Percentiles rank a stretch among this genome's conserved stretches.
Conservation (phyloP, 495 filamentous ascomycete species). For the Aspergillus homomorphus region DNA sequence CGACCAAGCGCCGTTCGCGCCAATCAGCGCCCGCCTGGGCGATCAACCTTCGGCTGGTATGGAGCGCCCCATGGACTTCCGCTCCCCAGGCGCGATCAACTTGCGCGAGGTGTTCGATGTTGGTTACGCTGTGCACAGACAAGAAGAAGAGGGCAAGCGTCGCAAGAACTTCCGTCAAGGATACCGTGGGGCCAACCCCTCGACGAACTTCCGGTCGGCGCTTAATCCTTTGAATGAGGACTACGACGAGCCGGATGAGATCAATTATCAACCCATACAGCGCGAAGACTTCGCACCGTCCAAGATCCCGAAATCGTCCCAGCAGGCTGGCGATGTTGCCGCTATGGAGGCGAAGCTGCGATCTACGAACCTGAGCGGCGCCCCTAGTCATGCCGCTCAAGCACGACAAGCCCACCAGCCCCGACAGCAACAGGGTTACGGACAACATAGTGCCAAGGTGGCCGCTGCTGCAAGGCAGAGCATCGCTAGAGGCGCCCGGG, state of each 20-base stretch:
- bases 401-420: conserved; percentile 55
- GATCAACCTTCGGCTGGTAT: conserved; percentile 51
- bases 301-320: conserved; percentile 66
- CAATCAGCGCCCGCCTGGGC: conserved; percentile 45
- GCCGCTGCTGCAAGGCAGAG: conserved; percentile 77
- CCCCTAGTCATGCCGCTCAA: conserved; percentile 52
- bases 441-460: conserved; percentile 73
- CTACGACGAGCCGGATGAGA: conserved; percentile 59
- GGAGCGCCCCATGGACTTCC: conserved; percentile 80
- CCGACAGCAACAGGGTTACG: conserved; percentile 63
- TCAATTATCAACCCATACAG: conserved; percentile 32
- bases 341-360: conserved; percentile 83
- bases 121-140: conserved; percentile 90
- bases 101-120: conserved; percentile 97
- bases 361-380: conserved; percentile 64
- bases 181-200: conserved; percentile 54
- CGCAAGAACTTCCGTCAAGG: conserved; percentile 70
- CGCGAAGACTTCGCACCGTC: conserved; percentile 49
- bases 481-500: conserved; percentile 60
- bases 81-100: conserved; percentile 91
- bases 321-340: conserved; percentile 58
- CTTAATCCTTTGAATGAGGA: conserved; percentile 71
- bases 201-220: conserved; percentile 42
- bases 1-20: conserved; percentile 43
- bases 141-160: conserved; percentile 93